Evolutionary conservation across 2,329 filamentous ascomycete genomes (phyloP).

Genomic region (Stachybotrys elegans): DNA sequence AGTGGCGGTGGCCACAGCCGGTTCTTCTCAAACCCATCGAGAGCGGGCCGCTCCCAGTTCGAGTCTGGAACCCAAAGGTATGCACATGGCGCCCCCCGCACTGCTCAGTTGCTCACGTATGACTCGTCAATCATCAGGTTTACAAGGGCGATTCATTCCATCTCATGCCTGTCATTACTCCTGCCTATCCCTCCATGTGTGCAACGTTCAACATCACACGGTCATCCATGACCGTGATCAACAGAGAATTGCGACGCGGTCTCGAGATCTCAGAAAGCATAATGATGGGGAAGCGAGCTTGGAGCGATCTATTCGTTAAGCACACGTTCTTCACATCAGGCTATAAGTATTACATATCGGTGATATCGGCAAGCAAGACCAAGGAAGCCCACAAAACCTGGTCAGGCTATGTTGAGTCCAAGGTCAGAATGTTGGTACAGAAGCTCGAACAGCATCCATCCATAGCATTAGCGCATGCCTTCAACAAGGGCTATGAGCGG

Average conservation of each 20-base stretch:
- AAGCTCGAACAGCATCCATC: slow-evolving; percentile 75
- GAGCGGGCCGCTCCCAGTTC: slow-evolving; percentile 71
- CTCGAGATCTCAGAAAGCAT: slow-evolving; percentile 75
- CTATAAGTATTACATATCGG: slow-evolving; percentile 93
- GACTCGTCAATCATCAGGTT: slow-evolving; percentile 39
- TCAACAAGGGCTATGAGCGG: slow-evolving; percentile 88
- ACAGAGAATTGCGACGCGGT: slow-evolving; percentile 74
- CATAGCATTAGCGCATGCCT: slow-evolving; percentile 81
- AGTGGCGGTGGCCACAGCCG: slow-evolving; percentile 94
- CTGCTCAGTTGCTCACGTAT: neutral
- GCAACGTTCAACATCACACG: slow-evolving; percentile 89
- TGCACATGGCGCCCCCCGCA: slow-evolving; percentile 3
- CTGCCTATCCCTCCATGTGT: slow-evolving; percentile 96
- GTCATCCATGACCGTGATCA: slow-evolving; percentile 80
- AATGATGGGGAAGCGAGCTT: slow-evolving; percentile 67
- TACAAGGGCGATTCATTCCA: slow-evolving; percentile 80
- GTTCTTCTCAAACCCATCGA: slow-evolving; percentile 86
- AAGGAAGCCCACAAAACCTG: slow-evolving; percentile 83
- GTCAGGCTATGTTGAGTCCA: slow-evolving; percentile 91
- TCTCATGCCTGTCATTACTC: slow-evolving; percentile 97
- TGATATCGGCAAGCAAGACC: slow-evolving; percentile 75
- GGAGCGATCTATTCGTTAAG: slow-evolving; percentile 84
- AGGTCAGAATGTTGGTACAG: slow-evolving; percentile 78
- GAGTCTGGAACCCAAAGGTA: slow-evolving; percentile 92
- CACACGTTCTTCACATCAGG: slow-evolving; percentile 90